Evolutionary conservation across 163 green algal species (phyloP).

Genomic region (Coccomyxa subellipsoidea): DNA sequence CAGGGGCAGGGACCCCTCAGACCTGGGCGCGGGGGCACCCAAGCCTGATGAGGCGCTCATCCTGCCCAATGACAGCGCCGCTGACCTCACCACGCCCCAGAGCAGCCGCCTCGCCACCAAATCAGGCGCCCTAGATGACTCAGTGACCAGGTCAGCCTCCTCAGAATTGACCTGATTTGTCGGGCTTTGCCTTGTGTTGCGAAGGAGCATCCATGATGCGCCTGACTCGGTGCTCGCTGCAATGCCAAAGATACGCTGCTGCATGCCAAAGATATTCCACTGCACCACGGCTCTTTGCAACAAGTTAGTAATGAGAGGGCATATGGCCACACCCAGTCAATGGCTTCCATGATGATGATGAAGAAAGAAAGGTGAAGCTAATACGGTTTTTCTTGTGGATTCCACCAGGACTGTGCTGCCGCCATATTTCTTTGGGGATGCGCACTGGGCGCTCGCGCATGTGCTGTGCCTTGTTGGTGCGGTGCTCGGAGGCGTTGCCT

Average conservation of each 20-base stretch:
- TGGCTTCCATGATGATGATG: neutral
- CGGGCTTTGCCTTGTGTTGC: no score
- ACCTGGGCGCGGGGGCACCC: neutral
- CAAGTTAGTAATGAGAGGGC: no score
- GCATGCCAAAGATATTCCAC: no score
- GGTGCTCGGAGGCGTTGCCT: conserved; percentile 1
- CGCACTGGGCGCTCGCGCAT: conserved; percentile 13
- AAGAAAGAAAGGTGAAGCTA: neutral
- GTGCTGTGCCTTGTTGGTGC: conserved; percentile 12
- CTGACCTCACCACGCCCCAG: neutral
- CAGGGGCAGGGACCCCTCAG: conserved; percentile 1
- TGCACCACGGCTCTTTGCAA: no score
- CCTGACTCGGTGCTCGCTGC: no score
- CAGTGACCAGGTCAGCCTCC: neutral
- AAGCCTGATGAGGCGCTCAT: neutral
- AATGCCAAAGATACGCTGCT: no score
- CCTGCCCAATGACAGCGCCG: conserved; percentile 1
- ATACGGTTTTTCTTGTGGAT: neutral
- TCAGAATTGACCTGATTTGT: no score
- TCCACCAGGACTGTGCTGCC: neutral
- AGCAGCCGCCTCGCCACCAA: neutral
- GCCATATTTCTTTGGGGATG: conserved; percentile 16
- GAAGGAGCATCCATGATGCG: no score
- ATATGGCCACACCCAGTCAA: no score
- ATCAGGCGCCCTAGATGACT: neutral